Evolutionary conservation across 305 asterid species (phyloP).

Genomic region (Fraxinus greggii): DNA sequence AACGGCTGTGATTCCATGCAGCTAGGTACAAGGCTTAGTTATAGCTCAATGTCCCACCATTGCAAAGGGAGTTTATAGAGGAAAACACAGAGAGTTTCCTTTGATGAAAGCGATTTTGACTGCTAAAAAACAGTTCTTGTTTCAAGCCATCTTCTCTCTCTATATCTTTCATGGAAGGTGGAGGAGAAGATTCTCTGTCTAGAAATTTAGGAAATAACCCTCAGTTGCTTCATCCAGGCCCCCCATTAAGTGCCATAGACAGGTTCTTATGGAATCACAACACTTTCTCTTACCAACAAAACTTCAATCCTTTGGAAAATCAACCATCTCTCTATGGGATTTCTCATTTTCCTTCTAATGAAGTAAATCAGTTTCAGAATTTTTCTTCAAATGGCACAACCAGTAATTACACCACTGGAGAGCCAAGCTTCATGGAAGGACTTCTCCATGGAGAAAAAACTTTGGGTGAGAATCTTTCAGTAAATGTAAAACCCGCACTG

Average conservation of each 20-base stretch:
- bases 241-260: conserved; percentile 37
- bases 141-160: not conserved
- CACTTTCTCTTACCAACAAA: conserved; percentile 15
- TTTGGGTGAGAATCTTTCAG: not conserved
- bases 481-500: not conserved
- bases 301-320: not conserved
- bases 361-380: not conserved
- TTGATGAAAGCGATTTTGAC: conserved; percentile 17
- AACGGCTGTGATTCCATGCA: conserved; percentile 43
- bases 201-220: conserved; percentile 27
- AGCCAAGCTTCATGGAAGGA: conserved; percentile 13
- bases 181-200: conserved; percentile 23
- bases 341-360: not conserved
- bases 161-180: conserved; percentile 41
- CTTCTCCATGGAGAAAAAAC: not conserved
- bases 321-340: conserved; percentile 11
- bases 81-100: conserved; percentile 9
- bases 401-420: not conserved
- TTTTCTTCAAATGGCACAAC: not conserved
- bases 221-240: conserved; percentile 31
- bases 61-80: not conserved
- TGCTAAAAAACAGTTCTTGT: not conserved
- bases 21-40: conserved; percentile 19
- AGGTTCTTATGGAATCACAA: conserved; percentile 33
- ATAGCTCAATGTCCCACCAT: conserved; percentile 23